phyloP scores from a whole-genome alignment of 192 early-diverging fungal species.

The Backusella tarrabulga region DNA sequence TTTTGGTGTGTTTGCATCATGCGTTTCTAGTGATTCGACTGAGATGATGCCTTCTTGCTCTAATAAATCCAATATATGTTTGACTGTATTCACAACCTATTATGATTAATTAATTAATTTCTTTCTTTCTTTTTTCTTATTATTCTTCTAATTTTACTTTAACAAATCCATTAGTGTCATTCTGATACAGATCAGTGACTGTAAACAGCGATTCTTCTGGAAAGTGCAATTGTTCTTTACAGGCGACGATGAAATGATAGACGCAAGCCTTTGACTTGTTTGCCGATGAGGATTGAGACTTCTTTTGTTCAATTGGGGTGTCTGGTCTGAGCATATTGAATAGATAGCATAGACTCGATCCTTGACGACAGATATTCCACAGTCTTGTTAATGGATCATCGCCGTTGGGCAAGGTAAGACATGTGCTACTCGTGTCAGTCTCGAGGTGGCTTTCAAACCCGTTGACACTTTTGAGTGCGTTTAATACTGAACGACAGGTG shows the following conservation, averaged over 20 bases:
- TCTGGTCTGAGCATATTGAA: slow-evolving; percentile 68
- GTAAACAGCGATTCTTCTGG: slow-evolving; percentile 76
- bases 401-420: slow-evolving; percentile 24
- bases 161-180: slow-evolving; percentile 96
- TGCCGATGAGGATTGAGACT: slow-evolving; percentile 42
- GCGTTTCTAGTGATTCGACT: slow-evolving; percentile 28
- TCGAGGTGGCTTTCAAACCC: slow-evolving; percentile 64
- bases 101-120: not conserved
- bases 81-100: slow-evolving; percentile 84
- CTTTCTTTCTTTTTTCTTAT: not conserved
- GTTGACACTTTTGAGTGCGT: slow-evolving; percentile 64
- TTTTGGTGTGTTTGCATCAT: slow-evolving; percentile 59
- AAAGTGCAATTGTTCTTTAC: slow-evolving; percentile 74
- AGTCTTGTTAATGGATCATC: slow-evolving; percentile 67
- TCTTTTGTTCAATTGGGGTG: slow-evolving; percentile 48
- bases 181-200: slow-evolving; percentile 84
- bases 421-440: slow-evolving; percentile 39
- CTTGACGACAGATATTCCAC: slow-evolving; percentile 75
- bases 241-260: slow-evolving; percentile 86
- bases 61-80: slow-evolving; percentile 73
- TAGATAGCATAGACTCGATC: slow-evolving; percentile 67
- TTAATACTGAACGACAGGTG: slow-evolving; percentile 63
- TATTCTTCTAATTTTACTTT: slow-evolving; percentile 58
- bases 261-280: slow-evolving; percentile 77
- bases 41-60: slow-evolving; percentile 62